These are phyloP conservation scores for Pleurotus sapidus DNA, from an alignment of 768 basidiomycete species.

Conservation along the genomic window DNA sequence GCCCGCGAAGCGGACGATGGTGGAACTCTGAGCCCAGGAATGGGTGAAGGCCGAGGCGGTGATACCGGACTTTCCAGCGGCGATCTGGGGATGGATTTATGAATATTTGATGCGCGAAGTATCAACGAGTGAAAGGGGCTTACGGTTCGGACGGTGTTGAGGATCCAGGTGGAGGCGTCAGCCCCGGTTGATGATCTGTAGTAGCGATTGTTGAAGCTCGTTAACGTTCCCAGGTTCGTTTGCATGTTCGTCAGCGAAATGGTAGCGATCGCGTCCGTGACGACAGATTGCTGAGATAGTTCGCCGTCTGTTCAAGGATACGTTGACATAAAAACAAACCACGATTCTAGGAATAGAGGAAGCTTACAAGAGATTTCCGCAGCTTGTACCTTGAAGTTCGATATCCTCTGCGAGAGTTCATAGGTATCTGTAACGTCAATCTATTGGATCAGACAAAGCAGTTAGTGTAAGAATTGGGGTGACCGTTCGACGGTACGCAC, in stretches of 20 bases:
- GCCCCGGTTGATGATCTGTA: conserved; percentile 26
- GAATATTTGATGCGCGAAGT: too few relatives aligned
- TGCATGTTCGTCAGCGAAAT: conserved; percentile 25
- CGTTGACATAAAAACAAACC: not conserved
- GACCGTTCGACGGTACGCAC: conserved; percentile 12
- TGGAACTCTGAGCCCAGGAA: conserved; percentile 30
- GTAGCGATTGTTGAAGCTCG: conserved; percentile 32
- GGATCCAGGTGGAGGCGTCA: conserved; percentile 28
- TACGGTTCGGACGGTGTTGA: conserved; percentile 22
- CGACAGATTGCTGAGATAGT: conserved; percentile 20
- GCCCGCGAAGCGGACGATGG: conserved; percentile 34
- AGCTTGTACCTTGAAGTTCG: not conserved
- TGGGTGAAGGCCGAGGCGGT: conserved; percentile 27
- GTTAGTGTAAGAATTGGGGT: not conserved
- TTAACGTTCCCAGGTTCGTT: conserved; percentile 25
- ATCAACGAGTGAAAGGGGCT: not conserved
- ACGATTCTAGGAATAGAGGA: not conserved
- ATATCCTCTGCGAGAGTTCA: conserved; percentile 14
- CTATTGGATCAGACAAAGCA: conserved; percentile 11
- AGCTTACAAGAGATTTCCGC: not conserved
- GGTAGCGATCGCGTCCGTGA: conserved; percentile 18
- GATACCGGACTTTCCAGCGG: conserved; percentile 23
- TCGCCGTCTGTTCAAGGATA: conserved; percentile 15
- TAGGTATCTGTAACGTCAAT: conserved; percentile 33
- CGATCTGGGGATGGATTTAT: not conserved